phyloP scores from a whole-genome alignment of 768 basidiomycete genomes.

The Clitopilus passeckerianus region DNA sequence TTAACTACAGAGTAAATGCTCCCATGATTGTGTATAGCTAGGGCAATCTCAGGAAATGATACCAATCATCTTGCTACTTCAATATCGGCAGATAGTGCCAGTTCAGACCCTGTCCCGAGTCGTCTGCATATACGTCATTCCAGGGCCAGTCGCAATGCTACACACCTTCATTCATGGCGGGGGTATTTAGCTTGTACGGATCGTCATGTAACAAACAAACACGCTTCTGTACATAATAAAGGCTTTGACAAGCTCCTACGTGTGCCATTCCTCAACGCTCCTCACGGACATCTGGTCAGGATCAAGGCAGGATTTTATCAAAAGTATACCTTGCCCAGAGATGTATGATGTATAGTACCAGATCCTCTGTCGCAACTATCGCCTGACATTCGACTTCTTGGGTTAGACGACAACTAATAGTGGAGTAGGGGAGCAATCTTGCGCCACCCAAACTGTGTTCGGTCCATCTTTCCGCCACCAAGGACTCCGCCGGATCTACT shows the following conservation, averaged over 20 bases:
- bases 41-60: constrained; percentile 16
- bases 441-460: too few relatives aligned
- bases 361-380: too few relatives aligned
- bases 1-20: constrained; percentile 32
- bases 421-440: too few relatives aligned
- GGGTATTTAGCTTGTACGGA: neutral
- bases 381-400: too few relatives aligned
- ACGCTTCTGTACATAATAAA: neutral
- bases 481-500: too few relatives aligned
- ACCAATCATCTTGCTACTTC: constrained; percentile 4
- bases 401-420: too few relatives aligned
- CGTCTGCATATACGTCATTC: constrained; percentile 10
- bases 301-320: too few relatives aligned
- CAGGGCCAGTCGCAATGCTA: constrained; percentile 16
- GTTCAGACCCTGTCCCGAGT: neutral
- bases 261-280: neutral
- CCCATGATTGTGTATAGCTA: constrained; percentile 13
- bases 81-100: constrained; percentile 3
- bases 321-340: too few relatives aligned
- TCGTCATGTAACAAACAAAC: neutral
- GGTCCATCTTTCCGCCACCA: too few relatives aligned
- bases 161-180: constrained; percentile 6
- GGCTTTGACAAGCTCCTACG: neutral
- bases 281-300: too few relatives aligned
- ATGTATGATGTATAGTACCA: too few relatives aligned